These are phyloP conservation scores for Peniophora sp. DNA, from an alignment of 1,284 basidiomycete species.

Conservation along the genomic window DNA sequence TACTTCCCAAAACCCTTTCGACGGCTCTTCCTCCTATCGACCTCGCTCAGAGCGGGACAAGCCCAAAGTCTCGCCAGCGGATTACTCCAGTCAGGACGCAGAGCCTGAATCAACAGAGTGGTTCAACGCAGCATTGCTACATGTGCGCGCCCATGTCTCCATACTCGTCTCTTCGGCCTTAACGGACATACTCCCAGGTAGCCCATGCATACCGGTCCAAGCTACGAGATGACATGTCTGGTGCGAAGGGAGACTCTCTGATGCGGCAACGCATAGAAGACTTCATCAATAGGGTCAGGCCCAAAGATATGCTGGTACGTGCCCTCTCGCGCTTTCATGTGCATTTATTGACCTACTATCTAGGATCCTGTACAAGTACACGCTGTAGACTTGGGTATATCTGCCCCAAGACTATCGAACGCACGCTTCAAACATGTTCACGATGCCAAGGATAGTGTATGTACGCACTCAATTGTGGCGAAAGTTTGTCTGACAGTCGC, in stretches of 20 bases:
- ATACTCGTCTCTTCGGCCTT: not conserved
- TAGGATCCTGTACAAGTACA: slow-evolving; percentile 76
- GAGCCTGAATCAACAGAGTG: slow-evolving; percentile 61
- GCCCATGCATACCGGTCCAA: slow-evolving; percentile 66
- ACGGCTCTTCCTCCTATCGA: slow-evolving; percentile 49
- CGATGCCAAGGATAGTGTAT: slow-evolving; percentile 17
- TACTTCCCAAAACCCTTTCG: slow-evolving; percentile 42
- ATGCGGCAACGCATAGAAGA: slow-evolving; percentile 62
- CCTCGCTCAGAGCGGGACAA: slow-evolving; percentile 35
- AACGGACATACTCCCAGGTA: slow-evolving; percentile 33
- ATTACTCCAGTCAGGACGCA: not conserved
- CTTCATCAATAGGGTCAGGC: slow-evolving; percentile 64
- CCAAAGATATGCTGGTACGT: slow-evolving; percentile 58
- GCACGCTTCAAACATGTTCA: slow-evolving; percentile 35
- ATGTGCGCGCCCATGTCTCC: slow-evolving; percentile 34
- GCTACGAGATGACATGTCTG: slow-evolving; percentile 50
- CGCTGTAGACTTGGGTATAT: slow-evolving; percentile 62
- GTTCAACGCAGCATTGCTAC: slow-evolving; percentile 63
- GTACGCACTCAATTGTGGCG: no score
- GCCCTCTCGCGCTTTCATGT: slow-evolving; percentile 1
- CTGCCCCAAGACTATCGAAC: slow-evolving; percentile 58
- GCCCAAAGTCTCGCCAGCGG: slow-evolving; percentile 6
- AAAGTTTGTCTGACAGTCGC: no score
- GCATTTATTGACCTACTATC: not conserved
- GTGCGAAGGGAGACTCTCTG: slow-evolving; percentile 62